Conservation (phyloP, 1,284 basidiomycete species). For the Macrocystidia cucumis region DNA sequence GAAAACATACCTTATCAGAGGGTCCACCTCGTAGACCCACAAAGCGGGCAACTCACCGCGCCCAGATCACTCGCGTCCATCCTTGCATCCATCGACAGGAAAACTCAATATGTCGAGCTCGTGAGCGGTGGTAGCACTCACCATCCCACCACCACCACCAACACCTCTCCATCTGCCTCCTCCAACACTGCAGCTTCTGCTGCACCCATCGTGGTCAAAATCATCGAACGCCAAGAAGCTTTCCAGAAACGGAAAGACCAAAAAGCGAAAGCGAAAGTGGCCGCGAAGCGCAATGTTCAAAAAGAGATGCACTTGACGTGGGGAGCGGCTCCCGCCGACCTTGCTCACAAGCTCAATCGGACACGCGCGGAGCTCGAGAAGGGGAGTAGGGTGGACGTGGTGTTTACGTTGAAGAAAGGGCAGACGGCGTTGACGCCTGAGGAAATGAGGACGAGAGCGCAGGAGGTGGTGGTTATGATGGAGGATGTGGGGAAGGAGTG, state of each 20-base stretch:
- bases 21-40: constrained; percentile 44
- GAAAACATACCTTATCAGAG: constrained; percentile 25
- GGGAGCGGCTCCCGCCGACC: constrained; percentile 51
- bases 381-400: constrained; percentile 50
- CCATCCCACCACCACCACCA: no score
- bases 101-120: constrained; percentile 42
- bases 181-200: no score
- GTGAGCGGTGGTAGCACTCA: no score
- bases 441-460: constrained; percentile 32
- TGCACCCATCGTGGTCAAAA: constrained; percentile 44
- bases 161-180: no score
- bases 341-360: constrained; percentile 62
- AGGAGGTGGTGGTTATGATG: constrained; percentile 31
- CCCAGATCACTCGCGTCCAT: constrained; percentile 28
- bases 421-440: constrained; percentile 19
- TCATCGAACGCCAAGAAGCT: constrained; percentile 31
- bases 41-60: constrained; percentile 31
- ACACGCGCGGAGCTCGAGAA: constrained; percentile 50
- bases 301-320: constrained; percentile 78
- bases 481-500: constrained; percentile 44
- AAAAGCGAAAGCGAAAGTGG: constrained; percentile 24
- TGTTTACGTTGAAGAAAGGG: constrained; percentile 43
- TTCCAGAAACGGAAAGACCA: constrained; percentile 25
- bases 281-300: constrained; percentile 26
- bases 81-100: constrained; percentile 29